These are phyloP conservation scores for Alloteropsis semialata DNA, from an alignment of 176 grass and related monocot species.

Conservation along the genomic window DNA sequence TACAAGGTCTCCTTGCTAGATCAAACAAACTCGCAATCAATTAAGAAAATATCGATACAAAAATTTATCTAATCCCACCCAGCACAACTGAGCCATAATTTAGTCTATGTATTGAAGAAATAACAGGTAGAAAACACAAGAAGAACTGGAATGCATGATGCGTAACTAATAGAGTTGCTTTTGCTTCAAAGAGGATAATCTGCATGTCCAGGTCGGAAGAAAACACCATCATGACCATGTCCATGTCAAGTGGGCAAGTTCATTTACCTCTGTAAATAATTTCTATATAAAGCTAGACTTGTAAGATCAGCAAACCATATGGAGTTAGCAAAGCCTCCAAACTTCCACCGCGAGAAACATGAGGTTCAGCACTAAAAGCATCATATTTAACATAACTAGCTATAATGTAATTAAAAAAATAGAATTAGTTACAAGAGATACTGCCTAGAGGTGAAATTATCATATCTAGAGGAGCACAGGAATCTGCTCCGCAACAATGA, in stretches of 20 bases:
- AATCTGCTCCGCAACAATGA: slow-evolving; percentile 23
- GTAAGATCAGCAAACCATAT: slow-evolving; percentile 1
- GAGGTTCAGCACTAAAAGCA: neutral
- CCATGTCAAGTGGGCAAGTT: neutral
- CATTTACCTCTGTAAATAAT: neutral
- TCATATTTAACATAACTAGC: slow-evolving; percentile 5
- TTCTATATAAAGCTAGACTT: neutral
- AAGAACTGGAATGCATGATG: neutral
- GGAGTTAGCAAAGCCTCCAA: neutral
- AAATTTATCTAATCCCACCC: neutral
- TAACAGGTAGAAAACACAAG: neutral
- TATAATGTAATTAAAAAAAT: slow-evolving; percentile 32
- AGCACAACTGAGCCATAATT: neutral
- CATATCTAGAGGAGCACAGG: slow-evolving; percentile 11
- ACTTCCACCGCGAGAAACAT: too few species aligned
- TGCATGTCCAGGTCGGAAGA: neutral
- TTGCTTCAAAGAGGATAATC: neutral
- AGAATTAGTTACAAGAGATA: slow-evolving; percentile 45
- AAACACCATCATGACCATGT: neutral
- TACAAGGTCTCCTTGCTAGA: neutral
- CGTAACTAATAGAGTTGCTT: neutral
- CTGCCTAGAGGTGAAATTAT: slow-evolving; percentile 22
- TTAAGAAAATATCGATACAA: neutral
- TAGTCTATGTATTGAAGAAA: neutral
- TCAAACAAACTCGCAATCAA: neutral